Base-by-base conservation (phyloP, 1,139 yeast genomes). In the Lodderomyces elongisporus region DNA sequence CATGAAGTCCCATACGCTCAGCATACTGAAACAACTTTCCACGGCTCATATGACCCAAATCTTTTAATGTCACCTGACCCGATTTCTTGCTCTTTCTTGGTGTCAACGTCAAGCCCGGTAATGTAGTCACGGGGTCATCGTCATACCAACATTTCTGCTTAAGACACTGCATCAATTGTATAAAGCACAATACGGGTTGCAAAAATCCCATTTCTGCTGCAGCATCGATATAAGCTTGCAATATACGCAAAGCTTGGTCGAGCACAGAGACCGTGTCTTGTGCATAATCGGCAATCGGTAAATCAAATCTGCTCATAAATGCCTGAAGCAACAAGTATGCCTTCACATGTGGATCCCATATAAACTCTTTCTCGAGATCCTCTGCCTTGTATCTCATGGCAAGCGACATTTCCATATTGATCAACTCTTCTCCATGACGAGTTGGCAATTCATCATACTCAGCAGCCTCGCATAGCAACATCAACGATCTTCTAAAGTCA, bases 301-400 rank as follows among this genome's bases (percentile, higher is more conserved):
- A 63, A 41, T 85, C 94, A 9, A 84, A 72, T 37, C 95, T 67
- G 39, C 83, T 74, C 74, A 93, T 75, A 49, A 76, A 87, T 0
- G 97, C 96, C 56, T 93, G 97, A 10, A 91, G 55, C 40, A 91
- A 68, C 45, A 91, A 66, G 51, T 76, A 91, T 1, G 95, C 81
- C 54, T 91, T 91, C 43, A 91, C 89, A 56, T 91, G 97, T 2
- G 98, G 97, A 56, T 91, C 96, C 83, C 95, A 88, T 56, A 88
- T 81, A 42, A 80, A 82, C 43, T 79, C 78, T 39, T 73, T 74
- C 20, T 70, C 67, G 44, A 80, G 62, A 46, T 79, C 79, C 36
- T 75, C 79, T 0, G 83, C 93, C 3, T 85, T 80, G 48, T 77
- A 91, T 39, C 93, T 70, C 67, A 88, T 73, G 32, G 79, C 78